Base-by-base conservation (phyloP, 106 monocot species). In the Apostasia shenzhenica region DNA sequence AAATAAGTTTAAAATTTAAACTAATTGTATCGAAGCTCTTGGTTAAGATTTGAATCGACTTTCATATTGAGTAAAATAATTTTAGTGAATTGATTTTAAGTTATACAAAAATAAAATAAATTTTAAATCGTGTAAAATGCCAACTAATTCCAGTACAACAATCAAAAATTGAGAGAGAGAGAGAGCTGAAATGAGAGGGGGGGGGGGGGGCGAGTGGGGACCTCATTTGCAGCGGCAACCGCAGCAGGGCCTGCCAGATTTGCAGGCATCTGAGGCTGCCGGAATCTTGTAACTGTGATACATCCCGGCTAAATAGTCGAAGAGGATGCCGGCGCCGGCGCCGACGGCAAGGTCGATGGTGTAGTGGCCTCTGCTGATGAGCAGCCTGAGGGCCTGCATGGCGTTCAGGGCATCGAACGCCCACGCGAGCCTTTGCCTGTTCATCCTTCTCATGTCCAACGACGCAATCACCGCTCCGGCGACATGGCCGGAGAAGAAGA, bases 401-500 rank as follows among this genome's bases (percentile, higher is more conserved):
- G 76, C 1, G 68, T 97, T 97, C 56, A 97, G 80, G 6, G 55
- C 56, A 55, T 97, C 97, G 63, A 89, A 97, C 5, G 54, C 45
- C 51, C 52, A 50, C 3, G 92, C 92, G 76, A 97, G 66, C 37
- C 42, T 51, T 13, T 53, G 45, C 42, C 92, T 76, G 52, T 68
- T 50, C 59, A 64, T 77, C 63, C 97, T 59, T 63, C 92, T 78
- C 97, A 97, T 97, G 79, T 97, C 97, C 50, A 87, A 45, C 2
- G 97, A 89, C 1, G 89, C 97, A 52, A 97, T 92, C 67, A 97
- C 63, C 0, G 92, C 74, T 5, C 86, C 97, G 2, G 88, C 97
- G 6, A 86, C 97, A 48, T 97, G 97, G 1, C 97, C 97, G 3
- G 92, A 97, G 89, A 86, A 97, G 85, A 97, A 97, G 63, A 97